These are phyloP conservation scores for Saturnispora ahearnii DNA, from an alignment of 805 yeast species.

Conservation along the genomic window DNA sequence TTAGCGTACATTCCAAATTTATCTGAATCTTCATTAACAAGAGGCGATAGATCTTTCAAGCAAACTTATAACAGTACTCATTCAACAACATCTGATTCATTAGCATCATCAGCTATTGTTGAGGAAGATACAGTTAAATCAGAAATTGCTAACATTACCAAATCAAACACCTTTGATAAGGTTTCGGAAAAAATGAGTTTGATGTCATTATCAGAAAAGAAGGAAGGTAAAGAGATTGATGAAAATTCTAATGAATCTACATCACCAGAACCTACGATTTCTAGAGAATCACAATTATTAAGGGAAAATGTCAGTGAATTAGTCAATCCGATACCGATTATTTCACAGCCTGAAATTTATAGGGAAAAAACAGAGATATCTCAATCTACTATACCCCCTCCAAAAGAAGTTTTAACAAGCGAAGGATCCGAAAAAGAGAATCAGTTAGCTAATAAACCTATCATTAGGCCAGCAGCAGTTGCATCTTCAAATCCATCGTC, in stretches of 20 bases:
- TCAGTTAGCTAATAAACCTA: not conserved
- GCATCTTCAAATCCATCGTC: not conserved
- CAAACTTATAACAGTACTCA: slow-evolving; percentile 11
- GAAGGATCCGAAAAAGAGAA: slow-evolving; percentile 9
- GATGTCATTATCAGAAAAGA: slow-evolving; percentile 13
- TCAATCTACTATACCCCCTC: not conserved
- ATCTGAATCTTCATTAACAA: slow-evolving; percentile 18
- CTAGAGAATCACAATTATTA: slow-evolving; percentile 1
- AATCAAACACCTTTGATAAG: slow-evolving; percentile 27
- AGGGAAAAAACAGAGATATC: not conserved
- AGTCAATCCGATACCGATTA: slow-evolving; percentile 1
- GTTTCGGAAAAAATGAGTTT: slow-evolving; percentile 27
- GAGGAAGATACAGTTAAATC: slow-evolving; percentile 18
- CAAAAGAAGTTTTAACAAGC: not conserved
- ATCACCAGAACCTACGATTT: slow-evolving; percentile 1
- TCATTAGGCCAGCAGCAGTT: not conserved
- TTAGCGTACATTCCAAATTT: slow-evolving; percentile 23
- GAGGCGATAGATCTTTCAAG: not conserved
- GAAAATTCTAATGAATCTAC: not conserved
- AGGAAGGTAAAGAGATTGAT: not conserved
- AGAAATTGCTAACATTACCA: slow-evolving; percentile 13
- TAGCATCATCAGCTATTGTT: slow-evolving; percentile 24
- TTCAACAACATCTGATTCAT: slow-evolving; percentile 13
- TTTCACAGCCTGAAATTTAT: slow-evolving; percentile 3
- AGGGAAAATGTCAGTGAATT: slow-evolving; percentile 2